These are phyloP conservation scores for Microbotryomycetes sp. DNA, from an alignment of 1,284 basidiomycete species.

Conservation along the genomic window DNA sequence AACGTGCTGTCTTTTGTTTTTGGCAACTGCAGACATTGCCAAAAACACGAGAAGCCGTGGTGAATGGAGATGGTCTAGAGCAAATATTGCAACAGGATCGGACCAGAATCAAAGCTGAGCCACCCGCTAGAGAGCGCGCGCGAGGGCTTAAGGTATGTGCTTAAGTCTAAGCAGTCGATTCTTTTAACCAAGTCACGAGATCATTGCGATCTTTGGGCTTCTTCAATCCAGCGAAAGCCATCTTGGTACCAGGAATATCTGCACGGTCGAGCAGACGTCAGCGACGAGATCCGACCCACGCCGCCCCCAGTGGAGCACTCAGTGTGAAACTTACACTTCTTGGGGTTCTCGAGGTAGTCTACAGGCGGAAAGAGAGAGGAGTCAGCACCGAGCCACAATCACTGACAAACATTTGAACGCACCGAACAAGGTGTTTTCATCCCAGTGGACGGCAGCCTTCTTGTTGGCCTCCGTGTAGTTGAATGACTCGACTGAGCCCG, in stretches of 20 bases:
- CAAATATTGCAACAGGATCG: neutral
- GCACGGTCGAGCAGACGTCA: slow-evolving; percentile 3
- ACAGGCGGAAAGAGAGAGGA: neutral
- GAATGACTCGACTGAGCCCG: slow-evolving; percentile 77
- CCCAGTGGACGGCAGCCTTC: slow-evolving; percentile 86
- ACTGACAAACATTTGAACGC: slow-evolving; percentile 53
- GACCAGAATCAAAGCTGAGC: neutral
- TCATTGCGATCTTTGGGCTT: slow-evolving; percentile 94
- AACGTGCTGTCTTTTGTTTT: no score
- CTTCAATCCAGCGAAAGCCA: slow-evolving; percentile 96
- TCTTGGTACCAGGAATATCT: slow-evolving; percentile 94
- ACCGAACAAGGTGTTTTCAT: slow-evolving; percentile 80
- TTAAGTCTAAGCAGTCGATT: slow-evolving; percentile 48
- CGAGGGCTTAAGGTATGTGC: neutral
- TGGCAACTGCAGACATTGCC: no score
- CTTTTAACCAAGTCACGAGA: slow-evolving; percentile 71
- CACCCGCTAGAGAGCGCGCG: neutral
- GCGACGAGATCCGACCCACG: slow-evolving; percentile 27
- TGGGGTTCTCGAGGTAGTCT: slow-evolving; percentile 68
- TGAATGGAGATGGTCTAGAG: no score
- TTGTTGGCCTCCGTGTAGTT: slow-evolving; percentile 89
- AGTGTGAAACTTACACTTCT: slow-evolving; percentile 61
- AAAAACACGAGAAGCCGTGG: no score
- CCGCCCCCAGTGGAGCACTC: no score
- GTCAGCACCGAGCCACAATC: neutral